Evolutionary conservation across 1,284 basidiomycete species (phyloP).

Genomic region (Calocybe gambosa): DNA sequence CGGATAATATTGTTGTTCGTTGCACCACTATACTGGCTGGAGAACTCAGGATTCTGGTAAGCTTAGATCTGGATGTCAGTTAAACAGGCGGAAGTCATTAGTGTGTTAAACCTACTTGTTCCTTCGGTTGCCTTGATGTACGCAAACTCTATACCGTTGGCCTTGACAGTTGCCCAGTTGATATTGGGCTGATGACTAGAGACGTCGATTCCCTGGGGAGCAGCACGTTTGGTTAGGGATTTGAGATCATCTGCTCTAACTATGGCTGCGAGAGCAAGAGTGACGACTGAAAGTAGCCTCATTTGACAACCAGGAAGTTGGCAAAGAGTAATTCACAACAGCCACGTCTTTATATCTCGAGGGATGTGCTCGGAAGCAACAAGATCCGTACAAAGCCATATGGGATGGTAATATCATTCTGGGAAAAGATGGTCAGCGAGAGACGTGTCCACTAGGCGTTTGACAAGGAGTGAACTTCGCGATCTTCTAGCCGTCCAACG

Average conservation of each 20-base stretch:
- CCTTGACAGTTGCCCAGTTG: slow-evolving; percentile 47
- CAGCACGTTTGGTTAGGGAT: slow-evolving; percentile 21
- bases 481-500: neutral
- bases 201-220: slow-evolving; percentile 49
- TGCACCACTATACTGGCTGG: slow-evolving; percentile 45
- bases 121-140: slow-evolving; percentile 73
- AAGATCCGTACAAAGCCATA: slow-evolving; percentile 2
- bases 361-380: neutral
- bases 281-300: slow-evolving; percentile 16
- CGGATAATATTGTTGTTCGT: slow-evolving; percentile 52
- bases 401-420: neutral
- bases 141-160: slow-evolving; percentile 54
- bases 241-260: slow-evolving; percentile 5
- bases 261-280: slow-evolving; percentile 14
- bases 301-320: slow-evolving; percentile 6
- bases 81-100: neutral
- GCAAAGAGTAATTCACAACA: neutral
- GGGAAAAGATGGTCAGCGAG: neutral
- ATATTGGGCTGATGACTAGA: slow-evolving; percentile 48
- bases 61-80: neutral
- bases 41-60: slow-evolving; percentile 37
- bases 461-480: neutral
- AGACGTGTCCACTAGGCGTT: neutral
- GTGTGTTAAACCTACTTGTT: slow-evolving; percentile 23
- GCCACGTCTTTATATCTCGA: neutral